phyloP scores from a whole-genome alignment of 1,139 yeast genomes.

The Candida neerlandica region DNA sequence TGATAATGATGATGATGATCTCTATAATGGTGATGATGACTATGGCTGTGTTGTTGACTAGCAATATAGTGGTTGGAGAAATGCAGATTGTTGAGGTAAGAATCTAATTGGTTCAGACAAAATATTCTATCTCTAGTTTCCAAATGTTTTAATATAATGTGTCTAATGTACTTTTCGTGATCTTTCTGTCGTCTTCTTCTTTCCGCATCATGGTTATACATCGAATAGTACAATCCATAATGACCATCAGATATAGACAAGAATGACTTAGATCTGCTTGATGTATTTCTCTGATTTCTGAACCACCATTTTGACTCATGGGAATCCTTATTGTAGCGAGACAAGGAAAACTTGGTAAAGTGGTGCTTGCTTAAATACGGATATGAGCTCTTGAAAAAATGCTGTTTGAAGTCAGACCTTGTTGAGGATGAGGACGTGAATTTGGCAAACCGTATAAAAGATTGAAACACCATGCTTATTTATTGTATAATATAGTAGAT shows the following conservation, averaged over 20 bases:
- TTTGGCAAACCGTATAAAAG: constrained; percentile 18
- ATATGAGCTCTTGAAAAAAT: constrained; percentile 45
- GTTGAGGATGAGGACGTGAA: constrained; percentile 8
- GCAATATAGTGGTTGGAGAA: constrained; percentile 1
- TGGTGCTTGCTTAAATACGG: constrained; percentile 29
- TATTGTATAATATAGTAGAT: neutral
- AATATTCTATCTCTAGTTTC: constrained; percentile 14
- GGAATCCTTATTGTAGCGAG: constrained; percentile 18
- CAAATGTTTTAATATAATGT: constrained; percentile 14
- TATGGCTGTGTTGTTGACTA: neutral
- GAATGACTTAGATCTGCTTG: constrained; percentile 24
- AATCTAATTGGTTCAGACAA: neutral
- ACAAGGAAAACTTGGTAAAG: constrained; percentile 21
- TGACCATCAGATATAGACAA: constrained; percentile 44
- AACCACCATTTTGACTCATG: constrained; percentile 21
- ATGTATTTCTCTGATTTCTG: constrained; percentile 38
- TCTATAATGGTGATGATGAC: neutral
- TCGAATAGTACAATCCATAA: constrained; percentile 47
- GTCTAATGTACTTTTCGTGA: constrained; percentile 14
- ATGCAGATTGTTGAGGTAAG: constrained; percentile 3
- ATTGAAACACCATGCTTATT: constrained; percentile 15
- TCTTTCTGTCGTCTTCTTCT: constrained; percentile 15
- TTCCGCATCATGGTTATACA: constrained; percentile 39
- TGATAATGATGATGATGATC: neutral
- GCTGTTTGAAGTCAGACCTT: constrained; percentile 20